Conservation (phyloP, 768 basidiomycete species). For the Xerocomellus intermedius region DNA sequence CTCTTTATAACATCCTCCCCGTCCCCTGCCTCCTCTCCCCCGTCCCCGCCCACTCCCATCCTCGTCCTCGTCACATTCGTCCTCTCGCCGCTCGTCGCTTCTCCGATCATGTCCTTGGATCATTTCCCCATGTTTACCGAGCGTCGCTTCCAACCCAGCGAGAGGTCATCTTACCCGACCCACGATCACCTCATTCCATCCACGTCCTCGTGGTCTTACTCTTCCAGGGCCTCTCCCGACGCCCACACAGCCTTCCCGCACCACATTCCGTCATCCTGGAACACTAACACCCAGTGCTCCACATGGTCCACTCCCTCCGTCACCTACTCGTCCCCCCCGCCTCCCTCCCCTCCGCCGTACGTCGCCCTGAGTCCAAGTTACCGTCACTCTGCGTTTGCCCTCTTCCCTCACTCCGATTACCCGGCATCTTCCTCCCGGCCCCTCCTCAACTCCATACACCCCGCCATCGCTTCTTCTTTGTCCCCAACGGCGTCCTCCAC, state of each 20-base stretch:
- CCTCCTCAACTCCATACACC: constrained; percentile 12
- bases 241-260: constrained; percentile 10
- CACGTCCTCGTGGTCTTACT: constrained; percentile 27
- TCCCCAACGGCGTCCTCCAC: constrained; percentile 12
- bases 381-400: constrained; percentile 24
- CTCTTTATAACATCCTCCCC: constrained; percentile 30
- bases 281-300: constrained; percentile 13
- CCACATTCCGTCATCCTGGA: constrained; percentile 23
- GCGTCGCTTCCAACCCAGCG: constrained; percentile 31
- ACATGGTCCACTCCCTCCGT: constrained; percentile 15
- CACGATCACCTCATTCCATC: constrained; percentile 24
- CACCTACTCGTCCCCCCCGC: constrained; percentile 22
- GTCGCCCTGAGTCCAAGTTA: constrained; percentile 18
- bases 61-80: neutral
- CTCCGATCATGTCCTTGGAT: constrained; percentile 31
- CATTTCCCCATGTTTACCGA: constrained; percentile 33
- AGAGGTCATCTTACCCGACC: constrained; percentile 21
- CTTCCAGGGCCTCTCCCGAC: constrained; percentile 24
- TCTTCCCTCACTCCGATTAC: constrained; percentile 25
- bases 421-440: constrained; percentile 17
- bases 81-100: no score
- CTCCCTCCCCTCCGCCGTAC: constrained; percentile 24
- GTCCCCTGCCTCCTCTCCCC: constrained; percentile 11
- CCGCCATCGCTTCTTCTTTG: constrained; percentile 19
- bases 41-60: constrained; percentile 2